Evolutionary conservation across 495 filamentous ascomycete genomes (phyloP), one percentile per base, ranked within the genome.

Genomic region (Chaetomium fimeti): DNA sequence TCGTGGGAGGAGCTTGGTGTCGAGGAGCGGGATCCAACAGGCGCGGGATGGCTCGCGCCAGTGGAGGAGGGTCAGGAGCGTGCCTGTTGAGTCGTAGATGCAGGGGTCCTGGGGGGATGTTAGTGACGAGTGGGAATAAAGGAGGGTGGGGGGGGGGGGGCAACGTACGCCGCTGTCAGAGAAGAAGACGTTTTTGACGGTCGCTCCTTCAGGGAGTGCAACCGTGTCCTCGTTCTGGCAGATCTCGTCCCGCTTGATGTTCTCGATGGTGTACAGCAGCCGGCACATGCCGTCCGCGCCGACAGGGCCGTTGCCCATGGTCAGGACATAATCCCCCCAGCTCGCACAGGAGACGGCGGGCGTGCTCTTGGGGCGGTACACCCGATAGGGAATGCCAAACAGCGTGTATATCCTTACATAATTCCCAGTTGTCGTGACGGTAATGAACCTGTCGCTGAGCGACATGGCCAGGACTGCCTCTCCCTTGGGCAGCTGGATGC

Each of bases 351-450:
- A 92, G 18, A 98, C 92, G 8, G 92, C 89, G 5, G 93, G 92
- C 5, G 83, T 83, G 75, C 88, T 90, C 78, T 98, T 98, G 64
- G 94, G 92, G 32, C 95, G 79, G 72, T 96, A 95, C 3, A 98
- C 85, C 51, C 90, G 85, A 56, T 91, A 88, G 0, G 94, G 93
- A 22, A 92, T 88, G 16, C 94, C 94, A 75, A 92, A 97, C 40
- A 98, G 84, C 1, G 93, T 97, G 74, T 91, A 98, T 27, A 98
- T 83, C 59, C 94, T 86, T 13, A 98, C 89, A 68, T 98, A 98
- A 73, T 91, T 89, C 11, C 85, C 84, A 0, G 86, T 87, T 0
- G 94, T 98, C 18, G 87, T 89, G 18, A 90, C 92, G 3, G 95
- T 91, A 51, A 98, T 84, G 64, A 93, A 97, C 0, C 89, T 92